Base-by-base conservation (phyloP, 345 rosid genomes). In the Punica granatum region DNA sequence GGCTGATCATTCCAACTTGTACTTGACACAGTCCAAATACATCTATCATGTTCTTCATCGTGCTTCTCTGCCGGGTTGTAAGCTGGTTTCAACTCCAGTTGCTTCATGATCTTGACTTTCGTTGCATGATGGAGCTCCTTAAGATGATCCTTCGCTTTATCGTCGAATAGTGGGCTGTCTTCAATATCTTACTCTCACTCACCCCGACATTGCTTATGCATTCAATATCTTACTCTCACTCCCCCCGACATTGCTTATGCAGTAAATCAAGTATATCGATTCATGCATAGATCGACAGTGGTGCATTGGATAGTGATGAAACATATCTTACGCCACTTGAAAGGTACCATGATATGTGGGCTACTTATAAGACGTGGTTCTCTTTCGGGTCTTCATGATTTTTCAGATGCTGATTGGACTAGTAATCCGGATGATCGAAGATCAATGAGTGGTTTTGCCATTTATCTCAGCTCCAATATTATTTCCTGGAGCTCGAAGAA, bases 281-380 rank as follows among this genome's bases (percentile, higher is more conserved):
- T 71, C 65, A 58, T 66, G 59, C 65, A 71, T 71, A 1, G 28
- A 53, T 36, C 46, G 11, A 65, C 28, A 12, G 46, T 37, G 21
- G 14, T 31, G 12, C 75, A 59, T n/a, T 31, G 9, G 61, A 14
- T 30, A 30, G 61, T 21, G 3, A 0, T 67, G 7, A 49, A 56
- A 4, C 26, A 21, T 26, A 68, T 68, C 63, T 54, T 68, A 30
- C 0, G 56, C 9, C 49, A 32, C 32, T 10, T 34, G 7, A 48
- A 51, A 73, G 48, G 46, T 11, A 63, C 66, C 12, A 46, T 46
- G 7, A 18, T 23, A 6, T 7, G 19, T 19, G 53, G 23, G 4
- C 23, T 46, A 3, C 19, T 43, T 13, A 16, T 11, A 18, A 8
- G 4, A 8, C 6, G n/a, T n/a, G n/a, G n/a, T n/a, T n/a, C n/a